Evolutionary conservation across 129 eudicot genomes (phyloP).

Genomic region (Centaurea solstitialis): DNA sequence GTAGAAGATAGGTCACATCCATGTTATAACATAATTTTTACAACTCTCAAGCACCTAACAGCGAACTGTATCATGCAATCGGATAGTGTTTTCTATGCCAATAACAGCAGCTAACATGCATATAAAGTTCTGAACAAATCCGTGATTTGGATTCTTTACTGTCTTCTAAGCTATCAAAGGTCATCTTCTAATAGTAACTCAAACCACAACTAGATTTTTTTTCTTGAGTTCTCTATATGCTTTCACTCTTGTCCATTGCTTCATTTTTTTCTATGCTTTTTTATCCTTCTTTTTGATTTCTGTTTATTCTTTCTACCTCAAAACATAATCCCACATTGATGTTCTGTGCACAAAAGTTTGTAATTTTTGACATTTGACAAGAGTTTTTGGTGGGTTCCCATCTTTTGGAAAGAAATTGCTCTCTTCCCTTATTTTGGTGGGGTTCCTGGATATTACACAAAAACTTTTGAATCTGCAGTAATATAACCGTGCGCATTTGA

Average conservation of each 20-base stretch:
- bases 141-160: conserved; percentile 1
- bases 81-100: conserved; percentile 24
- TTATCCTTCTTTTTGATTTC: background rate
- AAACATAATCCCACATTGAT: conserved; percentile 22
- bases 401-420: conserved; percentile 2
- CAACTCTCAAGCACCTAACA: conserved; percentile 44
- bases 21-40: conserved; percentile 33
- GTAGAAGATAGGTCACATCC: conserved; percentile 61
- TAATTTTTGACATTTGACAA: conserved; percentile 12
- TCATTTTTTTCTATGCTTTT: conserved; percentile 10
- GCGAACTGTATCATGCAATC: conserved; percentile 25
- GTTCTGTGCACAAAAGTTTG: conserved; percentile 13
- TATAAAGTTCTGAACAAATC: background rate
- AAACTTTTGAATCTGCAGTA: background rate
- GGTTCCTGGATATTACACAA: background rate
- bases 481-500: background rate
- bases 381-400: background rate
- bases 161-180: background rate
- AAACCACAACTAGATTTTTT: conserved; percentile 13
- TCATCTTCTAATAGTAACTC: conserved; percentile 12
- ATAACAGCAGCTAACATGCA: conserved; percentile 33
- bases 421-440: background rate
- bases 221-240: background rate
- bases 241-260: conserved; percentile 15
- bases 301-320: conserved; percentile 12